Conservation (phyloP, 257 asterid genomes). For the Nicotiana attenuata region DNA sequence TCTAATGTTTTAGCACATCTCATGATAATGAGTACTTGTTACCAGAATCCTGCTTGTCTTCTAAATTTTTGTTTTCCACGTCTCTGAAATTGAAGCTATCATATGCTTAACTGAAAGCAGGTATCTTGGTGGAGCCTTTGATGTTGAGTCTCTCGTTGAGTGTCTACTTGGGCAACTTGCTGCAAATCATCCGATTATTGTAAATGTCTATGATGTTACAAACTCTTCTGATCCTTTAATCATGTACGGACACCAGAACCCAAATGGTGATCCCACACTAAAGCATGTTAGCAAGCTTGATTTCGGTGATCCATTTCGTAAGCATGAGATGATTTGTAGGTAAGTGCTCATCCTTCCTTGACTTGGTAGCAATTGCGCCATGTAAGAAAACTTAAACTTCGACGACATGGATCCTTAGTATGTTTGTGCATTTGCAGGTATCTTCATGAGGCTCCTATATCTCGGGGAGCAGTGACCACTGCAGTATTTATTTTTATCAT, state of each 20-base stretch:
- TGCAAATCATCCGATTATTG: constrained; percentile 69
- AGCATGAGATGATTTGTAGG: constrained; percentile 93
- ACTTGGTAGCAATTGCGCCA: neutral
- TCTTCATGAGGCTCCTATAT: constrained; percentile 67
- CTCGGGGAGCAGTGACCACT: constrained; percentile 54
- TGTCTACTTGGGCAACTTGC: constrained; percentile 90
- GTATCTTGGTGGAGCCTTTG: constrained; percentile 94
- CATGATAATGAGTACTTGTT: neutral
- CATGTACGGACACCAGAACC: constrained; percentile 65
- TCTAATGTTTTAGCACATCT: neutral
- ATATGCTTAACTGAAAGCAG: constrained; percentile 26
- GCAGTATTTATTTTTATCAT: constrained; percentile 52
- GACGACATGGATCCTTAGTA: neutral
- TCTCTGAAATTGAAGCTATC: neutral
- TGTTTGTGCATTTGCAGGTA: constrained; percentile 40
- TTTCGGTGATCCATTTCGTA: constrained; percentile 87
- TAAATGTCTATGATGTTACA: constrained; percentile 74
- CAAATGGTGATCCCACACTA: constrained; percentile 56
- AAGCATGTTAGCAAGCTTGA: constrained; percentile 68
- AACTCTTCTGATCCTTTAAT: constrained; percentile 68
- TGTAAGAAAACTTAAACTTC: neutral
- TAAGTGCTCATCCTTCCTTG: constrained; percentile 18
- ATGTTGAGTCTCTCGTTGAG: constrained; percentile 86
- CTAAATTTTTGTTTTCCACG: neutral
- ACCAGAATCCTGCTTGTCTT: neutral